phyloP scores from a whole-genome alignment of 768 basidiomycete species.

The Russula ochroleuca region DNA sequence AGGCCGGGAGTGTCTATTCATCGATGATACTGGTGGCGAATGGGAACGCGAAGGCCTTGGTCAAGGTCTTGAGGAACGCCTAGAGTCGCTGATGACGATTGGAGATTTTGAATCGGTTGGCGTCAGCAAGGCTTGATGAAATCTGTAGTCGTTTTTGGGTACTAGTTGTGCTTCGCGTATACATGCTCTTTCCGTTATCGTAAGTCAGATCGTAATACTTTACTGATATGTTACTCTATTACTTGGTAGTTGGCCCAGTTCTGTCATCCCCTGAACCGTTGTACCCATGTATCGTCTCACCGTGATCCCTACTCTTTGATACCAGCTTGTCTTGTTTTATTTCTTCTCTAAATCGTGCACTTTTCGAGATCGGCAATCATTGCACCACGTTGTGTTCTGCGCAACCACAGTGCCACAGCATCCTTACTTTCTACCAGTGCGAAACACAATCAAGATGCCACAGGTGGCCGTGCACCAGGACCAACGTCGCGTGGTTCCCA shows the following conservation, averaged over 20 bases:
- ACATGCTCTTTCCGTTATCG: conserved; percentile 1
- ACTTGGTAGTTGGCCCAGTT: conserved; percentile 7
- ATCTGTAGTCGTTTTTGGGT: conserved; percentile 1
- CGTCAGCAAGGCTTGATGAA: conserved; percentile 22
- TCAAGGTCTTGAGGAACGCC: conserved; percentile 73
- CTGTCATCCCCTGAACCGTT: conserved; percentile 1
- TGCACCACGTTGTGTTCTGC: too few species aligned
- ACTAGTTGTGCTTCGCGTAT: conserved; percentile 1
- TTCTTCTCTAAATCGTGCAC: not conserved
- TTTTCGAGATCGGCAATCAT: not conserved
- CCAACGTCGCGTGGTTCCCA: too few species aligned
- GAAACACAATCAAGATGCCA: too few species aligned
- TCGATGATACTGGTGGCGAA: conserved; percentile 73
- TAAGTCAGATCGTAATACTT: conserved; percentile 14
- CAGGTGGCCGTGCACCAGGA: too few species aligned
- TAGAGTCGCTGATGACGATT: conserved; percentile 52
- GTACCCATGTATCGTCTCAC: conserved; percentile 10
- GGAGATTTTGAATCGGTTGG: conserved; percentile 18
- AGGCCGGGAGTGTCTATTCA: conserved; percentile 32
- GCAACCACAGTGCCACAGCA: too few species aligned
- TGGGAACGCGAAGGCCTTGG: conserved; percentile 87
- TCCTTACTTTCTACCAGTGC: too few species aligned
- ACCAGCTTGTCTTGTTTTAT: conserved; percentile 7
- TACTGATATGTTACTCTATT: conserved; percentile 17
- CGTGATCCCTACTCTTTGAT: conserved; percentile 3